These are phyloP conservation scores for Sonneratia alba DNA, from an alignment of 345 rosid species.

Conservation along the genomic window DNA sequence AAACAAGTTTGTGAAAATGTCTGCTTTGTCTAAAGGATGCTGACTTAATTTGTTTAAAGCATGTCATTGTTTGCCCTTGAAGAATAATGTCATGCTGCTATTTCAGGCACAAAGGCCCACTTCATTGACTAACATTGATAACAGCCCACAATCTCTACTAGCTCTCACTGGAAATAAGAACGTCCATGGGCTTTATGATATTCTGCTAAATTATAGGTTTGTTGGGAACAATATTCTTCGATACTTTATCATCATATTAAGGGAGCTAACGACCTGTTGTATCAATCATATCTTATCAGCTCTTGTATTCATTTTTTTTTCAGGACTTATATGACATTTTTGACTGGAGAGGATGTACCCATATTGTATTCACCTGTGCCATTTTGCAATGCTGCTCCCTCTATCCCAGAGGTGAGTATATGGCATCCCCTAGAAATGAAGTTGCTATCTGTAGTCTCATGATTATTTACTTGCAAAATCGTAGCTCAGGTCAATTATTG, in stretches of 20 bases:
- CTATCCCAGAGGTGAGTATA: constrained; percentile 70
- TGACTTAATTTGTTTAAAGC: neutral
- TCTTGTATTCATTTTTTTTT: constrained; percentile 10
- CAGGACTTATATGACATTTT: constrained; percentile 64
- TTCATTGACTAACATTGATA: constrained; percentile 57
- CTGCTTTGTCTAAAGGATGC: neutral
- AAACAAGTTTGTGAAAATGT: neutral
- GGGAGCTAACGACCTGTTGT: neutral
- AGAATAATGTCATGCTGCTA: neutral
- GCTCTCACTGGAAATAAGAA: constrained; percentile 53
- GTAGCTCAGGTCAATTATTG: neutral
- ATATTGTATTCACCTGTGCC: constrained; percentile 66
- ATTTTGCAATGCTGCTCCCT: constrained; percentile 71
- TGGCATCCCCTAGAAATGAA: neutral
- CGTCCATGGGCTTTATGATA: constrained; percentile 73
- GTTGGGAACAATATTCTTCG: neutral
- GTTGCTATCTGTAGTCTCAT: neutral
- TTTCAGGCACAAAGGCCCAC: constrained; percentile 56
- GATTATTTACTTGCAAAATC: neutral
- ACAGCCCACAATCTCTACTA: constrained; percentile 74
- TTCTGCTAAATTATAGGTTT: constrained; percentile 82
- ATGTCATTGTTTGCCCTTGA: constrained; percentile 1
- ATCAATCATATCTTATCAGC: neutral
- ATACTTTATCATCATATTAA: neutral
- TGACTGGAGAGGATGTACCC: constrained; percentile 69